phyloP scores from a whole-genome alignment of 2,329 filamentous ascomycete species.

The Cercospora sesami region DNA sequence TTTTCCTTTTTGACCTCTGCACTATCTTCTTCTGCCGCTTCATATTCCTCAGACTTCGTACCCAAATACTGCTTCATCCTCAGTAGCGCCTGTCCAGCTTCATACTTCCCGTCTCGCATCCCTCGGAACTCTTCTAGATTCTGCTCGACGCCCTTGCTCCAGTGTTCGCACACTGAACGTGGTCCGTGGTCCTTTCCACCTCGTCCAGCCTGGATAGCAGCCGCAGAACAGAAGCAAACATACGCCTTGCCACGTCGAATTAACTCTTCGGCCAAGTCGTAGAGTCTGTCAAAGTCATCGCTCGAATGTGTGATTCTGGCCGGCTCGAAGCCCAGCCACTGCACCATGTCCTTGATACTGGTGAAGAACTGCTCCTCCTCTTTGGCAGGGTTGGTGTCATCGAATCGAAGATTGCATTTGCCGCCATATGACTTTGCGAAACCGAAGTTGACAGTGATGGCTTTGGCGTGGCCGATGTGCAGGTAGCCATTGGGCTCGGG shows the following conservation, averaged over 20 bases:
- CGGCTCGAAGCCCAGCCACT: conserved; percentile 84
- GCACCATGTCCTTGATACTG: conserved; percentile 83
- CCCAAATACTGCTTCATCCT: conserved; percentile 91
- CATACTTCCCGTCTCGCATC: conserved; percentile 91
- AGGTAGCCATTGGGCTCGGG: conserved; percentile 83
- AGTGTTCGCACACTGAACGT: conserved; percentile 78
- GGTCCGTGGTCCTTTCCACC: conserved; percentile 70
- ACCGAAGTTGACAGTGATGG: conserved; percentile 94
- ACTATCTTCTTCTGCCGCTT: conserved; percentile 35
- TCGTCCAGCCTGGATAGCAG: conserved; percentile 81
- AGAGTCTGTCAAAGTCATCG: conserved; percentile 85
- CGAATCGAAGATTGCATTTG: conserved; percentile 74
- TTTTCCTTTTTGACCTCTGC: conserved; percentile 39
- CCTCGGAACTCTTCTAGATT: conserved; percentile 81
- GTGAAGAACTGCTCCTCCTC: conserved; percentile 88
- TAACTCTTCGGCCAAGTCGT: conserved; percentile 83
- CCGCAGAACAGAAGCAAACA: conserved; percentile 80
- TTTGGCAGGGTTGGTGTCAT: conserved; percentile 92
- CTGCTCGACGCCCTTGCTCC: conserved; percentile 70
- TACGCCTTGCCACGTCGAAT: conserved; percentile 70
- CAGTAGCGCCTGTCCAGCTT: conserved; percentile 76
- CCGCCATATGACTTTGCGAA: conserved; percentile 85
- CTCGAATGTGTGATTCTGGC: conserved; percentile 79
- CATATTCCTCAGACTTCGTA: conserved; percentile 39
- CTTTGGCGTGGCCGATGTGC: conserved; percentile 92